These are phyloP conservation scores for Nicotiana noctiflora DNA, from an alignment of 257 asterid genomes.

Conservation along the genomic window DNA sequence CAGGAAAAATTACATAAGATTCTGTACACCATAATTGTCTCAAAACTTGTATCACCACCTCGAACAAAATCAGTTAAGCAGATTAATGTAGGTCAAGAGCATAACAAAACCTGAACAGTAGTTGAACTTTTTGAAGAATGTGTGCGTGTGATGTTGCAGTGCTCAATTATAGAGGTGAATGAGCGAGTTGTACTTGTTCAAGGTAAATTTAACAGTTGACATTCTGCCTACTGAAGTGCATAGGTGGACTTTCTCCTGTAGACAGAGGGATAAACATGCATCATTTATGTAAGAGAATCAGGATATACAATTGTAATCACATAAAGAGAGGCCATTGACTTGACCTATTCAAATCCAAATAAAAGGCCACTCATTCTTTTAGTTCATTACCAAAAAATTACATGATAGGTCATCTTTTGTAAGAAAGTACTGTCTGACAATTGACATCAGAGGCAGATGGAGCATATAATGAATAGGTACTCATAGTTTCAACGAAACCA, in stretches of 20 bases:
- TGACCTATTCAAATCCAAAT: neutral
- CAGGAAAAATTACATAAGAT: too few relatives aligned
- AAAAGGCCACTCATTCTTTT: too few relatives aligned
- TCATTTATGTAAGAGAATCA: neutral
- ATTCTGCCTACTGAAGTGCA: neutral
- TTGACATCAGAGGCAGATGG: too few relatives aligned
- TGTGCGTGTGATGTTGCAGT: neutral
- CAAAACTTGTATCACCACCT: too few relatives aligned
- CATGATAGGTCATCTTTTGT: too few relatives aligned
- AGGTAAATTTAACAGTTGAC: neutral
- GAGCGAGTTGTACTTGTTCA: neutral
- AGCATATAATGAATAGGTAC: too few relatives aligned
- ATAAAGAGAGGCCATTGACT: neutral
- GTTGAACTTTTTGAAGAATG: neutral
- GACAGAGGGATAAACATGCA: neutral
- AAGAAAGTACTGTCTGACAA: too few relatives aligned
- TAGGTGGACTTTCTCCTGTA: neutral
- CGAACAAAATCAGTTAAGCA: neutral
- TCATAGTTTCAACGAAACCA: neutral
- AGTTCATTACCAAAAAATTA: too few relatives aligned
- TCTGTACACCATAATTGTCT: too few relatives aligned
- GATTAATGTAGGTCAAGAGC: neutral
- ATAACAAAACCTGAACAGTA: neutral
- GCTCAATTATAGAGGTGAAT: neutral
- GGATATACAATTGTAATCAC: neutral